phyloP scores from a whole-genome alignment of 805 yeast genomes.

The Nadsonia fulvescens region DNA sequence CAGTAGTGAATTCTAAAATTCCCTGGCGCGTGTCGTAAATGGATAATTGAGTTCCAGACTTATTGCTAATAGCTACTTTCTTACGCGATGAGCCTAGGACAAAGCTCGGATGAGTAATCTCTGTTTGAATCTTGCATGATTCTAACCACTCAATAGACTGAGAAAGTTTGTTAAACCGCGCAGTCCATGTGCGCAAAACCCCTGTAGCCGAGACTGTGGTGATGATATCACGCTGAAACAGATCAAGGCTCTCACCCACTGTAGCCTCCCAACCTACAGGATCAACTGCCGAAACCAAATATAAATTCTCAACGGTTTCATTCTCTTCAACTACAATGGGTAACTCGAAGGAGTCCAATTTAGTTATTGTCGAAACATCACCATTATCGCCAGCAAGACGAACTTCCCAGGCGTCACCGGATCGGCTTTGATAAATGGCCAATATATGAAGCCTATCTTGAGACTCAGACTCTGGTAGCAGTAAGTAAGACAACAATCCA shows the following conservation, averaged over 20 bases:
- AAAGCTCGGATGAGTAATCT: too few species aligned
- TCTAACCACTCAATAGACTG: too few species aligned
- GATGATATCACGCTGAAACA: constrained; percentile 28
- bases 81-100: constrained; percentile 57
- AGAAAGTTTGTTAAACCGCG: constrained; percentile 16
- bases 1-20: constrained; percentile 42
- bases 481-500: too few species aligned
- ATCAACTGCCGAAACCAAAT: constrained; percentile 40
- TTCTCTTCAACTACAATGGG: too few species aligned
- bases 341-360: too few species aligned
- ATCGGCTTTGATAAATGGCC: too few species aligned
- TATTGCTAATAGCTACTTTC: constrained; percentile 59
- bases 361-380: too few species aligned
- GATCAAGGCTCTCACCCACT: constrained; percentile 18
- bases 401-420: too few species aligned
- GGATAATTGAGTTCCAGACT: constrained; percentile 29
- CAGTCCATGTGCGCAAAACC: constrained; percentile 29
- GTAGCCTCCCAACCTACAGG: constrained; percentile 39
- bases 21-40: constrained; percentile 69
- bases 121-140: too few species aligned
- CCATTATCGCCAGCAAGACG: too few species aligned
- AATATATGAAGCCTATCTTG: too few species aligned
- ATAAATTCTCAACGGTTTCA: constrained; percentile 23
- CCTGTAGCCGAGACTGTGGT: constrained; percentile 42
- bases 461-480: too few species aligned